Evolutionary conservation across 2,329 filamentous ascomycete species (phyloP), one percentile per base, ranked within the genome.

Genomic region (Boeremia lycopersici): DNA sequence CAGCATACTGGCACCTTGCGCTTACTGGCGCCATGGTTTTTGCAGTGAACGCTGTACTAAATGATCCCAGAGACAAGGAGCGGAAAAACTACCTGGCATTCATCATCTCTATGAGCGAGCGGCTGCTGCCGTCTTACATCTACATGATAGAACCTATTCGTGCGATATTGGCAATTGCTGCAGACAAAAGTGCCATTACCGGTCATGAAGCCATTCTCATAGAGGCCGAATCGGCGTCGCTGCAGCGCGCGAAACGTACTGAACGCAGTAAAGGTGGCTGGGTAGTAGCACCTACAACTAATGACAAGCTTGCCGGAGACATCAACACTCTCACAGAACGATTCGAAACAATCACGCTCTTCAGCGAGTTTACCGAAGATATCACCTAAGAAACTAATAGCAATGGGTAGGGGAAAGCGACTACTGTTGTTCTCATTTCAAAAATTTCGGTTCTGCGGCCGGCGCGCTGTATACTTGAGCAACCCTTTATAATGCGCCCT

Each of bases 361-460:
- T 61, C 40, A 38, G 49, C 34, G 45, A 61, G n/a, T 61, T 61
- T 17, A 61, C 58, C 4, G 58, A 61, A 30, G 58, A 48, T 12
- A 29, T 60, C 17, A 15, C 48, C 11, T 60, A 26, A 57, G 6
- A n/a, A 11, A 10, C 9, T 15, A 25, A 42, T 4, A 19, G 1
- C 10, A 17, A 25, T 6, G 7, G 10, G n/a, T 17, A 6, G 5
- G n/a, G n/a, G n/a, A n/a, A n/a, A n/a, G n/a, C n/a, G n/a, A n/a
- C 6, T 7, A 25, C 5, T 1, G 8, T 25, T 13, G 2, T n/a
- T 28, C 3, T 40, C 7, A 3, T 9, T 13, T 8, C 25, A 3
- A 5, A 29, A 10, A 19, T 25, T 50, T 50, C 25, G 2, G 26
- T 50, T 47, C 41, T 42, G 36, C 13, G 36, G 52, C 36, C 46